These are phyloP conservation scores for Monilinia fructigena DNA, from an alignment of 2,329 filamentous ascomycete species.

Conservation along the genomic window DNA sequence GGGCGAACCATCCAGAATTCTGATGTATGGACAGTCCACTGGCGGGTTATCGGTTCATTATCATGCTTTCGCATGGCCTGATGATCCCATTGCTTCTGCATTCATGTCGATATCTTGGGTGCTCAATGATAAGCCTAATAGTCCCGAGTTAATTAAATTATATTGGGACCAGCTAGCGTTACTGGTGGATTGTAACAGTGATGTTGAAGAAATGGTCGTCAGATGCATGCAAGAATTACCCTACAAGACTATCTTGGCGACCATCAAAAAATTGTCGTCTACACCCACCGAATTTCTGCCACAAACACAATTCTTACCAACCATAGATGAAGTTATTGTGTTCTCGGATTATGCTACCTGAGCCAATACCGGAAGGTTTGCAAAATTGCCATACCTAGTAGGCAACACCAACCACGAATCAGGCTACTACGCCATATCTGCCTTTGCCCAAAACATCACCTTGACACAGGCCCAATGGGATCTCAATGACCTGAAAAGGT, in stretches of 20 bases:
- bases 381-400: constrained; percentile 36
- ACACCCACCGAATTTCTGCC: background rate
- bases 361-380: constrained; percentile 24
- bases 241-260: background rate
- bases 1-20: constrained; percentile 27
- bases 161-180: constrained; percentile 4
- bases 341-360: constrained; percentile 26
- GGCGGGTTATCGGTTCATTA: constrained; percentile 39
- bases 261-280: background rate
- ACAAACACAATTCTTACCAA: constrained; percentile 27
- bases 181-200: background rate
- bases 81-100: constrained; percentile 30
- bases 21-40: constrained; percentile 42
- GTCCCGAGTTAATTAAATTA: background rate
- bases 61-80: constrained; percentile 16
- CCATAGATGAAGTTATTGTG: constrained; percentile 26
- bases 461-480: constrained; percentile 35
- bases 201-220: background rate
- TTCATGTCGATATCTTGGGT: constrained; percentile 33
- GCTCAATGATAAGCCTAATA: constrained; percentile 27
- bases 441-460: constrained; percentile 28
- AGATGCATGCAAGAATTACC: constrained; percentile 8
- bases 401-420: constrained; percentile 42
- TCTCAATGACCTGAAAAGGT: constrained; percentile 37
- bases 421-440: constrained; percentile 36